These are phyloP conservation scores for Globisporangium echinulatum DNA, from an alignment of 352 stramenopile species.

Conservation along the genomic window DNA sequence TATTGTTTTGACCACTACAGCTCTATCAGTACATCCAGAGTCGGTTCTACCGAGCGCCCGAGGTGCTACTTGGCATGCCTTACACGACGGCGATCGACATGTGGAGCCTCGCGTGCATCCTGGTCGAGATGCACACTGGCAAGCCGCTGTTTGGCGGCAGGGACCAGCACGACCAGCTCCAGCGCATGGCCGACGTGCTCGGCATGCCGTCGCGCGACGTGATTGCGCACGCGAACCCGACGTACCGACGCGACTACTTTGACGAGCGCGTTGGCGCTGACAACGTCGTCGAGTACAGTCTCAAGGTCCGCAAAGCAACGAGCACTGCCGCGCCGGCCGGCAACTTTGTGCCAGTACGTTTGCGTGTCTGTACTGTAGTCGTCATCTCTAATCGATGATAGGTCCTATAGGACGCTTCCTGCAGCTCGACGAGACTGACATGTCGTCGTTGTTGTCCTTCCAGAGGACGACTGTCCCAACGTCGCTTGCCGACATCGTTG, in stretches of 20 bases:
- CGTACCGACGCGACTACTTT: slow-evolving; percentile 90
- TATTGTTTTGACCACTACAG: slow-evolving; percentile 14
- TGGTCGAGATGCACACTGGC: slow-evolving; percentile 97
- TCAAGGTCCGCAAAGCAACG: slow-evolving; percentile 56
- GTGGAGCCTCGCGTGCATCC: slow-evolving; percentile 87
- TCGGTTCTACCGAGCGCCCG: slow-evolving; percentile 93
- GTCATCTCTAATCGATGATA: background rate
- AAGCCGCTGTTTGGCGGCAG: slow-evolving; percentile 96
- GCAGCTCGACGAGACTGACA: background rate
- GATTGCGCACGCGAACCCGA: slow-evolving; percentile 81
- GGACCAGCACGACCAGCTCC: slow-evolving; percentile 96
- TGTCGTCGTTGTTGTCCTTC: slow-evolving; percentile 8
- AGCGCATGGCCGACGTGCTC: slow-evolving; percentile 93
- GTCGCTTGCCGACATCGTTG: slow-evolving; percentile 54
- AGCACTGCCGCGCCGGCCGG: slow-evolving; percentile 16
- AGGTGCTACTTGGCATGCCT: slow-evolving; percentile 79
- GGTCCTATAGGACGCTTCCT: too few relatives aligned
- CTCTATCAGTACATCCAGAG: slow-evolving; percentile 98
- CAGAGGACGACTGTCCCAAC: slow-evolving; percentile 30
- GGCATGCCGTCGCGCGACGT: slow-evolving; percentile 92
- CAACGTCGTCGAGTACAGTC: slow-evolving; percentile 51
- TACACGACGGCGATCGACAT: slow-evolving; percentile 86
- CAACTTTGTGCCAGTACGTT: slow-evolving; percentile 21
- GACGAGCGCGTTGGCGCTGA: slow-evolving; percentile 67
- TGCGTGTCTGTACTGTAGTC: background rate